phyloP scores from a whole-genome alignment of 441 rosid genomes.

The Codiaeum variegatum region DNA sequence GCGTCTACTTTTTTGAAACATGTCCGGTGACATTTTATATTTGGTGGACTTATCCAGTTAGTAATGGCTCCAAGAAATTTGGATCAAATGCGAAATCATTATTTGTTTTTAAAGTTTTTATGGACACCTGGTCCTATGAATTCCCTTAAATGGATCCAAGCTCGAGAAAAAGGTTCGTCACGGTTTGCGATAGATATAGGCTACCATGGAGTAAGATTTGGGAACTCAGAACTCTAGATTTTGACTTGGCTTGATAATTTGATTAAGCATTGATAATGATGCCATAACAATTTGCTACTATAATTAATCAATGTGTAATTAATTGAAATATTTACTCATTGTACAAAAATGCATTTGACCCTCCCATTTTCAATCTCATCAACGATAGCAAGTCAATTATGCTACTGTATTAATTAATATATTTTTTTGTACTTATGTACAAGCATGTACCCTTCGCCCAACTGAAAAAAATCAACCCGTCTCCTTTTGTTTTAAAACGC shows the following conservation, averaged over 20 bases:
- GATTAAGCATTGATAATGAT: conserved; percentile 25
- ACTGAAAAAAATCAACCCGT: no score
- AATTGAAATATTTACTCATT: conserved; percentile 19
- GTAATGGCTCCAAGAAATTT: no score
- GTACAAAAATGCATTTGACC: conserved; percentile 17
- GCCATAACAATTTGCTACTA: background rate
- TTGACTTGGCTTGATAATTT: conserved; percentile 18
- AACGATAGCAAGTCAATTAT: background rate
- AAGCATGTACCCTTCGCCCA: background rate
- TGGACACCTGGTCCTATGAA: conserved; percentile 13
- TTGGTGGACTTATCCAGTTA: no score
- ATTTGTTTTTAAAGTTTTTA: no score
- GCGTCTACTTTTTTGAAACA: no score
- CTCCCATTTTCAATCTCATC: background rate
- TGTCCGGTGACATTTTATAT: no score
- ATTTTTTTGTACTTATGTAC: background rate
- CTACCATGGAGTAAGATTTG: conserved; percentile 11
- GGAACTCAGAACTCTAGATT: conserved; percentile 15
- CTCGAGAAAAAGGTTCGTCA: conserved; percentile 17
- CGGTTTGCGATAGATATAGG: conserved; percentile 20
- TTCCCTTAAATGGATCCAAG: background rate
- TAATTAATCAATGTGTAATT: conserved; percentile 19
- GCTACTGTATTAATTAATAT: background rate
- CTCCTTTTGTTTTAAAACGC: no score
- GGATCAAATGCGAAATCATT: no score